Evolutionary conservation across 352 stramenopile genomes (phyloP).

Genomic region (Phytophthora podocarpi): DNA sequence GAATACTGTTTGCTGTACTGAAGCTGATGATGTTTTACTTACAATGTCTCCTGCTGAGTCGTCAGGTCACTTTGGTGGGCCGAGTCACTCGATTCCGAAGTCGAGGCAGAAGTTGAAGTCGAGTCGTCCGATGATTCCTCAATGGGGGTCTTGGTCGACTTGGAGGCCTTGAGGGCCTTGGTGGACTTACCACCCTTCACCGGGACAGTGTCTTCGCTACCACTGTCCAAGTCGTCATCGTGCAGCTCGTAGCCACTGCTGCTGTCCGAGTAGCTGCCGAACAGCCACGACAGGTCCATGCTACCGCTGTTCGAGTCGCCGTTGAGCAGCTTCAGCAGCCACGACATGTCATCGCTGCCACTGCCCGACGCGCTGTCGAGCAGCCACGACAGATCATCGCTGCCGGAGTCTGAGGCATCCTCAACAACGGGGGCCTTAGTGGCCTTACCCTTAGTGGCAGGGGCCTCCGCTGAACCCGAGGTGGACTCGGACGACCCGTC

Average conservation of each 20-base stretch:
- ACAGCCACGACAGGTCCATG: constrained; percentile 2
- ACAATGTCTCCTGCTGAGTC: constrained; percentile 4
- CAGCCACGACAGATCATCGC: no score
- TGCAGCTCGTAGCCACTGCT: no score
- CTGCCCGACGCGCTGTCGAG: no score
- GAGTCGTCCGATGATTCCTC: constrained; percentile 12
- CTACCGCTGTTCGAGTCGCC: no score
- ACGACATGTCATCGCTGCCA: no score
- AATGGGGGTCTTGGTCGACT: not conserved
- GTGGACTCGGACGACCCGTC: not conserved
- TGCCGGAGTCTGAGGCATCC: constrained; percentile 1
- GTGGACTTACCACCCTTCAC: not conserved
- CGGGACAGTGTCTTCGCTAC: not conserved
- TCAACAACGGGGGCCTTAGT: constrained; percentile 2
- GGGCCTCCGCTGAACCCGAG: not conserved
- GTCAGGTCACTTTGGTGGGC: constrained; percentile 6
- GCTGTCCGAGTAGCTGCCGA: constrained; percentile 3
- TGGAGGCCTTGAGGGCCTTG: constrained; percentile 7
- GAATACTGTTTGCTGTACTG: no score
- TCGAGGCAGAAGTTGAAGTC: constrained; percentile 10
- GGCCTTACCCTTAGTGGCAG: no score
- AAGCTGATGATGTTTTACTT: no score
- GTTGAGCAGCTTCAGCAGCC: no score
- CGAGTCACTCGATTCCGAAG: constrained; percentile 5
- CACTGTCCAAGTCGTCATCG: no score